Conservation (phyloP, 163 green algal species). For the Prototheca wickerhamii region DNA sequence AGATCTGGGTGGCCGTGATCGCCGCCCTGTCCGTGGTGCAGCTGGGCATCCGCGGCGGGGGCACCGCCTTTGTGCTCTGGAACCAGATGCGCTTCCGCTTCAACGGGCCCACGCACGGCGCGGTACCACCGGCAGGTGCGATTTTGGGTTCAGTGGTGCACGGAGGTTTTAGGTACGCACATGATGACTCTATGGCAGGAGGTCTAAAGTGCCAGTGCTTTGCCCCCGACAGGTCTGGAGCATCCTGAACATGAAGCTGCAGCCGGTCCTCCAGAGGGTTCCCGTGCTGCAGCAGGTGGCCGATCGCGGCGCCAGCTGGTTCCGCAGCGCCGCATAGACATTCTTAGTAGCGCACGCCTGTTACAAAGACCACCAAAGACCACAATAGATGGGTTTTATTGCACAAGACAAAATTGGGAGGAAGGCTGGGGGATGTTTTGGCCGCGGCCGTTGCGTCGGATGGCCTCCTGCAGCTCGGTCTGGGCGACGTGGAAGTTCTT, state of each 20-base stretch:
- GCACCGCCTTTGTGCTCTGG: constrained; percentile 8
- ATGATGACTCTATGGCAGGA: too few species aligned
- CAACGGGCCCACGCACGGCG: neutral
- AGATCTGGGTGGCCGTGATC: neutral
- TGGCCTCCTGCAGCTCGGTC: neutral
- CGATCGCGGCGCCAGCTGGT: neutral
- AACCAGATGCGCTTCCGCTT: constrained; percentile 1
- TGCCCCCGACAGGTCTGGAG: neutral
- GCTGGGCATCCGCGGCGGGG: constrained; percentile 1
- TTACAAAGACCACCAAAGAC: too few species aligned
- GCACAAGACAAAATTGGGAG: neutral
- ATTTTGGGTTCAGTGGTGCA: neutral
- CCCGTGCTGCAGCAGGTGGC: neutral
- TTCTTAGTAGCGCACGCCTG: neutral
- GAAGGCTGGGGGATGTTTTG: neutral
- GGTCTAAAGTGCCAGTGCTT: too few species aligned
- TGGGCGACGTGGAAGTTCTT: neutral
- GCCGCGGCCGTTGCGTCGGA: neutral
- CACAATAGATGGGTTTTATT: neutral
- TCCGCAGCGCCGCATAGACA: neutral
- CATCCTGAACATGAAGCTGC: neutral
- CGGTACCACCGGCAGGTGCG: constrained; percentile 1
- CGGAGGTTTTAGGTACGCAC: too few species aligned
- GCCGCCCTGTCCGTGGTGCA: neutral
- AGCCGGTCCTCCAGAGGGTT: neutral